Conservation (phyloP, 1,284 basidiomycete genomes). For the Thelephora terrestris region DNA sequence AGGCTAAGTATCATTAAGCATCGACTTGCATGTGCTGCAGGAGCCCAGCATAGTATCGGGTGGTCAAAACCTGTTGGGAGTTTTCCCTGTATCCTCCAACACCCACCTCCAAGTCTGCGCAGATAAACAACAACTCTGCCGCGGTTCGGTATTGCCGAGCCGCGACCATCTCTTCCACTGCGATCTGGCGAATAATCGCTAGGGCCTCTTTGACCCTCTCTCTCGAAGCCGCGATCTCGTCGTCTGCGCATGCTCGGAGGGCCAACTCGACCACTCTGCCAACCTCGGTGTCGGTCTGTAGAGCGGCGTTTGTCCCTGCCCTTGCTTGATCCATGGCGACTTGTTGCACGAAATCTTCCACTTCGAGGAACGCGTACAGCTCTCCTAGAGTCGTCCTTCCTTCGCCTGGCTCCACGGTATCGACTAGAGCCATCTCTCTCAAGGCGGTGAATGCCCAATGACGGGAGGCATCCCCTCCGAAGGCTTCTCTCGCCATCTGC, state of each 20-base stretch:
- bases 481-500: neutral
- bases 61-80: slow-evolving; percentile 1
- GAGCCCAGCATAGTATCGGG: neutral
- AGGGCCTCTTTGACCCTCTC: neutral
- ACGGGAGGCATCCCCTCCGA: neutral
- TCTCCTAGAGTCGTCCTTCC: neutral
- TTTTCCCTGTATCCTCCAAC: neutral
- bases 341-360: neutral
- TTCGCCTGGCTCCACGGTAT: neutral
- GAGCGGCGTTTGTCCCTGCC: neutral
- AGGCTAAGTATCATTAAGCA: too few relatives aligned
- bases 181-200: neutral
- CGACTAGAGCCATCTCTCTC: neutral
- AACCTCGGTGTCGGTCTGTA: neutral
- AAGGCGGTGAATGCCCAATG: neutral
- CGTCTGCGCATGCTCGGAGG: neutral
- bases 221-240: neutral
- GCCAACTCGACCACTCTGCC: neutral
- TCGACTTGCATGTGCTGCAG: neutral
- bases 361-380: neutral
- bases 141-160: neutral
- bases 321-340: neutral
- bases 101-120: neutral
- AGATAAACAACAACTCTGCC: neutral
- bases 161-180: neutral